Percentiles rank a stretch among this genome's conserved stretches.
Conservation (phyloP, 2,329 filamentous ascomycete species). For the Tympanopsis confertula region DNA sequence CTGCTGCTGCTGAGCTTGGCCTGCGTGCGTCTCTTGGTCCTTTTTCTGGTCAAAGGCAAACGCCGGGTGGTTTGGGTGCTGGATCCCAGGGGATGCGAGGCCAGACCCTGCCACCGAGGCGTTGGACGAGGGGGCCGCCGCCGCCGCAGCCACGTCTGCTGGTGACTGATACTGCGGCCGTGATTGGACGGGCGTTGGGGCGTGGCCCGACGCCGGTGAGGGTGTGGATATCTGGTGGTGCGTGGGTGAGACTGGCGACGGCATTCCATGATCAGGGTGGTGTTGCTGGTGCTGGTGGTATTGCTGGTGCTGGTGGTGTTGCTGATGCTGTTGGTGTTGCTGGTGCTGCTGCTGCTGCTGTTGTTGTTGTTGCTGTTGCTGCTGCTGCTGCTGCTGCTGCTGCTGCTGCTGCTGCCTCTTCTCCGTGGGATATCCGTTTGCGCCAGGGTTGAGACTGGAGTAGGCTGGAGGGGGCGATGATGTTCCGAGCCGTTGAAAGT, state of each 20-base stretch:
- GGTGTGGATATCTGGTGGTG: not conserved
- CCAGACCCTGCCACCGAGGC: conserved; percentile 18
- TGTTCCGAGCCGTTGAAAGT: conserved; percentile 76
- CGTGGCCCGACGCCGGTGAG: no score
- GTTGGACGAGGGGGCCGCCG: conserved; percentile 10
- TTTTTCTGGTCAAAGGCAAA: conserved; percentile 70
- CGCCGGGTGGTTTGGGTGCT: conserved; percentile 66
- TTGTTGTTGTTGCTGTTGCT: conserved; percentile 21
- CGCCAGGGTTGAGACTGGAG: conserved; percentile 55
- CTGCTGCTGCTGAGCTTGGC: conserved; percentile 20
- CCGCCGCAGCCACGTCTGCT: conserved; percentile 8
- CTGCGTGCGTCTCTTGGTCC: conserved; percentile 31
- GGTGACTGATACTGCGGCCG: conserved; percentile 3
- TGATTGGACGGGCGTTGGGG: not conserved
- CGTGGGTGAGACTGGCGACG: not conserved
- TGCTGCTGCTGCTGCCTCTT: conserved; percentile 33
- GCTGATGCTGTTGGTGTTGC: conserved; percentile 3
- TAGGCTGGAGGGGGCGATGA: conserved; percentile 89
- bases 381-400: conserved; percentile 8
- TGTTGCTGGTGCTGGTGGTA: conserved; percentile 6
- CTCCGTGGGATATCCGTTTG: conserved; percentile 61
- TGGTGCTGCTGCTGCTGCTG: conserved; percentile 3
- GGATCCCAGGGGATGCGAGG: conserved; percentile 18
- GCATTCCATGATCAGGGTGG: conserved; percentile 4
- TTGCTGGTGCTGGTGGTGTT: conserved; percentile 6